Conservation (phyloP, 352 stramenopile genomes). For the Phytophthora meadii region DNA sequence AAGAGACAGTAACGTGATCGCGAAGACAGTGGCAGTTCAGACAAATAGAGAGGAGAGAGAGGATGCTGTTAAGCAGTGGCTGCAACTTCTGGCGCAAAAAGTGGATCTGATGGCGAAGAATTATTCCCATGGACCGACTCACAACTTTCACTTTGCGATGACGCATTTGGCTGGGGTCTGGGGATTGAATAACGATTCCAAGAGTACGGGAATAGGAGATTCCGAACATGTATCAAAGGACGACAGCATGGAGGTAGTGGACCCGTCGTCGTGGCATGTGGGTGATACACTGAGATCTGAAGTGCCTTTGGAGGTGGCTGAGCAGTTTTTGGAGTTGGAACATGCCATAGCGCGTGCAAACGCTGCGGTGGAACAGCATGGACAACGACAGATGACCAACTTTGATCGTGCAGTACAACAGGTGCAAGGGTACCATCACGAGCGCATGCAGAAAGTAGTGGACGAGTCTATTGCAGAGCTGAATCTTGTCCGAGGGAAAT, state of each 20-base stretch:
- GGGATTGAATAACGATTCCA: background rate
- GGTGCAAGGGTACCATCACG: constrained; percentile 61
- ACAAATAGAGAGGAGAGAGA: constrained; percentile 36
- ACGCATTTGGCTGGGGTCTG: constrained; percentile 21
- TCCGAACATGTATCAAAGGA: background rate
- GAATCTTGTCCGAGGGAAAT: constrained; percentile 51
- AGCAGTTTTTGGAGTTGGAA: constrained; percentile 47
- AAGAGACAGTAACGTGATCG: background rate
- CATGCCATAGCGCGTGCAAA: constrained; percentile 42
- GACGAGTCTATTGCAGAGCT: constrained; percentile 61
- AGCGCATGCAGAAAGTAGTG: constrained; percentile 58
- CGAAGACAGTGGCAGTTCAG: constrained; percentile 17
- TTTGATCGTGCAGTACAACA: constrained; percentile 60
- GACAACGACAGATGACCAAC: constrained; percentile 41
- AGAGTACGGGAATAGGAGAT: background rate
- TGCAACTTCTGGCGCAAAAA: constrained; percentile 54
- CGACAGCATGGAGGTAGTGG: background rate
- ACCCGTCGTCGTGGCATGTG: constrained; percentile 48
- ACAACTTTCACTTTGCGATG: constrained; percentile 31
- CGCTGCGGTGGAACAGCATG: constrained; percentile 38
- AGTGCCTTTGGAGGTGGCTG: constrained; percentile 32
- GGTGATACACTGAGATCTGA: constrained; percentile 34
- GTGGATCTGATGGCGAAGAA: constrained; percentile 44
- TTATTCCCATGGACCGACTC: constrained; percentile 48
- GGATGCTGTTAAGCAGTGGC: constrained; percentile 51